phyloP scores from a whole-genome alignment of 2,329 filamentous ascomycete species.

The Pestalotiopsis sp. region DNA sequence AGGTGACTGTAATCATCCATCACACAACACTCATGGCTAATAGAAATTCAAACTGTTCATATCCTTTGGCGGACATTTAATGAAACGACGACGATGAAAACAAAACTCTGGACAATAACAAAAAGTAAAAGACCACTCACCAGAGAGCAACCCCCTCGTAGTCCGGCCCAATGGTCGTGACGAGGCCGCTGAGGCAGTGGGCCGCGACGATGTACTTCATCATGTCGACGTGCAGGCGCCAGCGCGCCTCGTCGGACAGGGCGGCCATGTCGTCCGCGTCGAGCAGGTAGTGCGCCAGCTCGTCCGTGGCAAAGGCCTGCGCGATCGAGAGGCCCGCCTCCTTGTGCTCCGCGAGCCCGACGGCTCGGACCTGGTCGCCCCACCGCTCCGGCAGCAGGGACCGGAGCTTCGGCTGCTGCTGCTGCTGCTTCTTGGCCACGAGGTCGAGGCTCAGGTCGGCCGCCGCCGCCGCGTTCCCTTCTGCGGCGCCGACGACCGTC shows the following conservation, averaged over 20 bases:
- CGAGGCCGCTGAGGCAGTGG: conserved; percentile 74
- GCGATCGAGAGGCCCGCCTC: conserved; percentile 73
- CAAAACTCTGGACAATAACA: background rate
- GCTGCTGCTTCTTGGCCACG: conserved; percentile 11
- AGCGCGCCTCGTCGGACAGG: conserved; percentile 68
- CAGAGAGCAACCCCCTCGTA: conserved; percentile 80
- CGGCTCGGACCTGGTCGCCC: conserved; percentile 61
- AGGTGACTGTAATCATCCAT: no score
- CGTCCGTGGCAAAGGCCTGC: conserved; percentile 76
- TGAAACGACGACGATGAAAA: no score
- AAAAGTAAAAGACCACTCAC: conserved; percentile 48
- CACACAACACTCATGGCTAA: no score
- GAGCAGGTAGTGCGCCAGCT: conserved; percentile 74
- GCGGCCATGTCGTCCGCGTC: conserved; percentile 68
- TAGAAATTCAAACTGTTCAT: no score
- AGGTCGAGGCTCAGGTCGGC: conserved; percentile 22
- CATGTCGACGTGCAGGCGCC: conserved; percentile 76
- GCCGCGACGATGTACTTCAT: conserved; percentile 78
- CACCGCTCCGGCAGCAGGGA: conserved; percentile 56
- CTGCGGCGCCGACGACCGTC: conserved; percentile 23
- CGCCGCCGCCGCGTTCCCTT: conserved; percentile 44
- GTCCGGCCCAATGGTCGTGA: conserved; percentile 73
- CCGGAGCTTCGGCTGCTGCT: conserved; percentile 29
- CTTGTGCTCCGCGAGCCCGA: conserved; percentile 69
- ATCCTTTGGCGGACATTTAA: no score